These are phyloP conservation scores for Puccinia coronata DNA, from an alignment of 1,284 basidiomycete species.

Conservation along the genomic window DNA sequence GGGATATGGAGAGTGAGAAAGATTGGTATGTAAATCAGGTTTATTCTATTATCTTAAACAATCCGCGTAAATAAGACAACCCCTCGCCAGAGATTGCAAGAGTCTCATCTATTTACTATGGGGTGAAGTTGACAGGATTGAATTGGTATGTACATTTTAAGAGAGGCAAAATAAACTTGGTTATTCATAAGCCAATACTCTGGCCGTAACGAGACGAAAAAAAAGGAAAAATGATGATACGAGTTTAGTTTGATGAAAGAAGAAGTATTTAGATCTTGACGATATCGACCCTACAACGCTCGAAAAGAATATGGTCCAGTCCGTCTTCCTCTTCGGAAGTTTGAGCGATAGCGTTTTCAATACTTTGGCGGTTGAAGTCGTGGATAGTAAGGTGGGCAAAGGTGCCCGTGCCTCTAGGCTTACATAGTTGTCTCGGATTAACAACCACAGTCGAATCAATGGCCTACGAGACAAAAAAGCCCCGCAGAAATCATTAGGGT, in stretches of 20 bases:
- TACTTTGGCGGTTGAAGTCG: constrained; percentile 53
- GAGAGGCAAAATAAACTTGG: too few species aligned
- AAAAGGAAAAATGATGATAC: neutral
- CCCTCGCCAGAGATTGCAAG: too few species aligned
- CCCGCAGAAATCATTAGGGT: neutral
- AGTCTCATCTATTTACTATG: too few species aligned
- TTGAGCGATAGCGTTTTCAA: constrained; percentile 39
- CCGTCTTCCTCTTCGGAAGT: constrained; percentile 49
- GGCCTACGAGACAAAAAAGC: constrained; percentile 4
- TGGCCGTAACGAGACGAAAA: neutral
- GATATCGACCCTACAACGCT: constrained; percentile 54
- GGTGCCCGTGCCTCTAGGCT: constrained; percentile 64
- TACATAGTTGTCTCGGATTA: constrained; percentile 61
- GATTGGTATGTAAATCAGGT: too few species aligned
- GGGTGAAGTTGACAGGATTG: too few species aligned
- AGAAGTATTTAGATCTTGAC: constrained; percentile 52
- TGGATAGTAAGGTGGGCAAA: constrained; percentile 56
- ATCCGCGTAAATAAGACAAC: too few species aligned
- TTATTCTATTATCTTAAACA: too few species aligned
- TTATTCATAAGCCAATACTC: too few species aligned
- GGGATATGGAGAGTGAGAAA: too few species aligned
- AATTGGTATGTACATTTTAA: too few species aligned
- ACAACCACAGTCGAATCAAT: constrained; percentile 40
- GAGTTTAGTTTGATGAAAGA: too few species aligned
- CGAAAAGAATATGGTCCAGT: constrained; percentile 53